A percentile compares a stretch with the other conserved stretches of the same genome.
These are phyloP conservation scores for Colletotrichum costaricense DNA, from an alignment of 2,329 filamentous ascomycete species.

Conservation along the genomic window DNA sequence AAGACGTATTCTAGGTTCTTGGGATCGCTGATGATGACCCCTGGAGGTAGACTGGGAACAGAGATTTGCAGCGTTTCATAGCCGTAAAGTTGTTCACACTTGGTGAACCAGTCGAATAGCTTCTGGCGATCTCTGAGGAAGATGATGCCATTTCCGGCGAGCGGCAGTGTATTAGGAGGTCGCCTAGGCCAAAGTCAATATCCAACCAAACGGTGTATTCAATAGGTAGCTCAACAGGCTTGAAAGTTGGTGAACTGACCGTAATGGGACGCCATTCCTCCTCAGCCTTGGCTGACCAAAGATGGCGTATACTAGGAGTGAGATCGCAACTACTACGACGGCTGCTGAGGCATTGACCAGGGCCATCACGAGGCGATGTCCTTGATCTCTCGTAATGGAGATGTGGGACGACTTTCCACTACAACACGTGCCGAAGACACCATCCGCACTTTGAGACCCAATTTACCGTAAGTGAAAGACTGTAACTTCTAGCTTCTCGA, in stretches of 20 bases:
- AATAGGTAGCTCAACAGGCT: not conserved
- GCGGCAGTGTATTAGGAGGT: constrained; percentile 62
- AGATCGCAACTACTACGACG: constrained; percentile 10
- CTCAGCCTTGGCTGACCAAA: constrained; percentile 31
- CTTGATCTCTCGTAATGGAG: not conserved
- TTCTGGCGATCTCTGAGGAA: constrained; percentile 70
- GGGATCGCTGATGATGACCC: constrained; percentile 72
- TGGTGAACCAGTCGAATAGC: constrained; percentile 72
- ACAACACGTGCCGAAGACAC: not conserved
- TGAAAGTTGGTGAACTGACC: constrained; percentile 19
- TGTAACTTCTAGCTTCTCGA: not conserved
- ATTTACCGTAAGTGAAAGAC: no score
- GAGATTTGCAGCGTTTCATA: constrained; percentile 71
- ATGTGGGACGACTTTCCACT: not conserved
- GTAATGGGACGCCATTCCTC: constrained; percentile 35
- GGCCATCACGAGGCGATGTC: not conserved
- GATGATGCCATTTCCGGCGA: constrained; percentile 70
- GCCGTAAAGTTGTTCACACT: constrained; percentile 66
- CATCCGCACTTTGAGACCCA: not conserved
- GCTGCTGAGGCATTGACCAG: not conserved
- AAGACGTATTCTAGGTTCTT: constrained; percentile 72
- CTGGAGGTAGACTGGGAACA: constrained; percentile 71
- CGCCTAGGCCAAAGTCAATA: constrained; percentile 46
- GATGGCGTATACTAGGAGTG: constrained; percentile 22
- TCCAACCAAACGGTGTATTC: not conserved